These are phyloP conservation scores for Candida tunisiensis DNA, from an alignment of 1,139 yeast genomes.

Conservation along the genomic window DNA sequence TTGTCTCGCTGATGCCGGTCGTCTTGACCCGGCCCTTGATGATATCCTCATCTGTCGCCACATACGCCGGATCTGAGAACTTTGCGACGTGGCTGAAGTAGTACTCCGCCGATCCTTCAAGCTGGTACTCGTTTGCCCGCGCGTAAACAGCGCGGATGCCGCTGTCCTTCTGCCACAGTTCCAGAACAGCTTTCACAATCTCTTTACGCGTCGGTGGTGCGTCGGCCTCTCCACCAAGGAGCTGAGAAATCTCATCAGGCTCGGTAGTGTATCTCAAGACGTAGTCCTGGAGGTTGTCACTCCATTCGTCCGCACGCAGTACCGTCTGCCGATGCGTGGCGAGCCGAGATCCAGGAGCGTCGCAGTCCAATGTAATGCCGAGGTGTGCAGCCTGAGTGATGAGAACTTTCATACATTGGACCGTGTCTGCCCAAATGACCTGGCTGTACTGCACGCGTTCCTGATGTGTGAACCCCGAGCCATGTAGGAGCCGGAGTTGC, in stretches of 20 bases:
- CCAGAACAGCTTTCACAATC: slow-evolving; percentile 51
- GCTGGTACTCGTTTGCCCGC: slow-evolving; percentile 60
- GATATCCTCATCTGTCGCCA: slow-evolving; percentile 70
- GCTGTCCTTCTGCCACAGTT: slow-evolving; percentile 49
- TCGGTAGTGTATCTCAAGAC: too few species aligned
- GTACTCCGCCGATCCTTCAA: slow-evolving; percentile 66
- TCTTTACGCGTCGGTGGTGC: slow-evolving; percentile 15
- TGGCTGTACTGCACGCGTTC: slow-evolving; percentile 73
- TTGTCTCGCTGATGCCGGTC: slow-evolving; percentile 86
- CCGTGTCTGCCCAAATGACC: slow-evolving; percentile 89
- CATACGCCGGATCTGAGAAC: slow-evolving; percentile 47
- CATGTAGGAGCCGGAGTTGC: slow-evolving; percentile 75
- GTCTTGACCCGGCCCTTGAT: slow-evolving; percentile 86
- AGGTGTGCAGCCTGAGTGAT: slow-evolving; percentile 25
- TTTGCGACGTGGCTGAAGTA: slow-evolving; percentile 54
- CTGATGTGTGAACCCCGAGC: slow-evolving; percentile 65
- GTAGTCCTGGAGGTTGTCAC: too few species aligned
- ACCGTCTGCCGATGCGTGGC: too few species aligned
- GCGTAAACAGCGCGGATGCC: slow-evolving; percentile 49
- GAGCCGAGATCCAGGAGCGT: too few species aligned
- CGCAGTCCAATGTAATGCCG: slow-evolving; percentile 10
- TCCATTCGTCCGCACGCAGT: too few species aligned
- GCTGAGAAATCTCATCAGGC: too few species aligned
- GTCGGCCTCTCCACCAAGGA: background rate
- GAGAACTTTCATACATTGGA: slow-evolving; percentile 74